Percentiles rank a stretch among this genome's conserved stretches.
Evolutionary conservation across 2,329 filamentous ascomycete genomes (phyloP).

Genomic region (Huntiella decipiens): DNA sequence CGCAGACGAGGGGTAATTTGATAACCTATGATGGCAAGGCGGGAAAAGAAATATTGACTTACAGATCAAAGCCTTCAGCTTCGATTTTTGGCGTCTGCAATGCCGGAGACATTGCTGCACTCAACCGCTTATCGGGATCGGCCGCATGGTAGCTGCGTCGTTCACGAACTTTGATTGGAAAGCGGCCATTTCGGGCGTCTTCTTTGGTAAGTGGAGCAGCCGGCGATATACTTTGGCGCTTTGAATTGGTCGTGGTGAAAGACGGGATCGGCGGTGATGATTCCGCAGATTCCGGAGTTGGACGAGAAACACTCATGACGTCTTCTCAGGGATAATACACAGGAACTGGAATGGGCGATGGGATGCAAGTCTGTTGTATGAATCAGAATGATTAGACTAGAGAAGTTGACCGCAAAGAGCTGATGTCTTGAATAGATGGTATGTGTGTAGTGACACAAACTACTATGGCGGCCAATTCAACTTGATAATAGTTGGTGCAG

Average conservation of each 20-base stretch:
- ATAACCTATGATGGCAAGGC: too few species aligned
- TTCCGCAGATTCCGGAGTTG: background rate
- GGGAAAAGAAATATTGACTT: constrained; percentile 2
- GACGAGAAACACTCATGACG: too few species aligned
- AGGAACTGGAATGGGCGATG: too few species aligned
- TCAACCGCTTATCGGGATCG: constrained; percentile 5
- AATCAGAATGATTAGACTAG: too few species aligned
- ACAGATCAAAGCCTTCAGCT: constrained; percentile 6
- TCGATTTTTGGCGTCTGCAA: constrained; percentile 4
- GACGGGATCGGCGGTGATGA: background rate
- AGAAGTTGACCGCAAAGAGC: too few species aligned
- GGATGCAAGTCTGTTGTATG: too few species aligned
- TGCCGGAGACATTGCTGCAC: background rate
- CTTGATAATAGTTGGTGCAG: too few species aligned
- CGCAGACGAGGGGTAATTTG: background rate
- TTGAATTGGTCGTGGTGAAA: background rate
- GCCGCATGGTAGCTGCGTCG: constrained; percentile 1
- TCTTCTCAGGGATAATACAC: too few species aligned
- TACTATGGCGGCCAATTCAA: too few species aligned
- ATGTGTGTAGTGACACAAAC: too few species aligned
- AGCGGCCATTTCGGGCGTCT: constrained; percentile 6
- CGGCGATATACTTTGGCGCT: background rate
- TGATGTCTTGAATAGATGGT: too few species aligned
- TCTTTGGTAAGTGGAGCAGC: constrained; percentile 1
- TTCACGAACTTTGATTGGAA: constrained; percentile 9